Conservation (phyloP, 2,329 filamentous ascomycete genomes). For the Lasiodiplodia sp. region DNA sequence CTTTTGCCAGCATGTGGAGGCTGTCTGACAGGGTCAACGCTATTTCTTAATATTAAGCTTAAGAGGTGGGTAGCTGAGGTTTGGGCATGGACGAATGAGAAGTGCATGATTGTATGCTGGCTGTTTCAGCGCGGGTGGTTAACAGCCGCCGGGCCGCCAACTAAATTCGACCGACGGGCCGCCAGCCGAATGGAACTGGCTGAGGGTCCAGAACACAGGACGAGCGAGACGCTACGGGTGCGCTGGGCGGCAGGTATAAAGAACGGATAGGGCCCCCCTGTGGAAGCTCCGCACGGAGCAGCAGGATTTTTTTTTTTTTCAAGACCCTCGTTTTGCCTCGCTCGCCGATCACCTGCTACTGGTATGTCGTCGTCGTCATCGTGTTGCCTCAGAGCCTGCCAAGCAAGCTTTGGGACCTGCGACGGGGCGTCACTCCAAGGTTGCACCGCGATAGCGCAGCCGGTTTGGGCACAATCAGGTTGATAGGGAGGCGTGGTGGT, state of each 20-base stretch:
- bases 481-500: slow-evolving; percentile 13
- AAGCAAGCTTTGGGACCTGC: neutral
- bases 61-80: slow-evolving; percentile 3
- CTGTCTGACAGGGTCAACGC: neutral
- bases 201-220: neutral
- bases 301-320: neutral
- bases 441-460: slow-evolving; percentile 11
- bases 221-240: neutral
- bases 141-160: slow-evolving; percentile 13
- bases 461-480: slow-evolving; percentile 9
- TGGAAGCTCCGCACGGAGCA: neutral
- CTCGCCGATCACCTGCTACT: neutral
- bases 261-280: neutral
- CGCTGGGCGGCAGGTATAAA: slow-evolving; percentile 8
- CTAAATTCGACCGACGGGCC: slow-evolving; percentile 21
- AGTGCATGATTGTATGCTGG: neutral
- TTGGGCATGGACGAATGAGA: neutral
- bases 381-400: neutral
- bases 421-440: slow-evolving; percentile 2
- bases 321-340: neutral
- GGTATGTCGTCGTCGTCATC: slow-evolving; percentile 3
- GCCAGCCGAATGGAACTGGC: slow-evolving; percentile 2
- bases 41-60: slow-evolving; percentile 26
- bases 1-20: neutral
- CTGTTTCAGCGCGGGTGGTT: slow-evolving; percentile 15